A percentile compares a stretch with the other conserved stretches of the same genome.
These are phyloP conservation scores for Cornus controversa DNA, from an alignment of 148 eudicot species.

Conservation along the genomic window DNA sequence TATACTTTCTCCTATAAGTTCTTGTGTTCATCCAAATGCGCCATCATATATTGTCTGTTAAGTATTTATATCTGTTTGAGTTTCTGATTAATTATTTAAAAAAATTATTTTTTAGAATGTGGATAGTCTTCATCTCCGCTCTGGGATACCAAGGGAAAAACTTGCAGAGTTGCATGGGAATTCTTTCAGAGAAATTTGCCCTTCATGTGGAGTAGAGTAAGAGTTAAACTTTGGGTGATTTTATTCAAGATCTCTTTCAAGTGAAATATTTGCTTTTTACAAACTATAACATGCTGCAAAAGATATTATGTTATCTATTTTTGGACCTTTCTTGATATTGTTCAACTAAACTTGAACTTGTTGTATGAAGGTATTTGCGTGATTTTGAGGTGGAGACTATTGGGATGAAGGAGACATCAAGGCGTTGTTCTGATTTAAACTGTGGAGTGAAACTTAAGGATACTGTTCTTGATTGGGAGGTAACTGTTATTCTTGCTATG, in stretches of 20 bases:
- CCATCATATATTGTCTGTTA: neutral
- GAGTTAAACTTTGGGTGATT: constrained; percentile 24
- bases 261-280: neutral
- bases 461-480: constrained; percentile 98
- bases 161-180: constrained; percentile 88
- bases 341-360: neutral
- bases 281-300: neutral
- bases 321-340: neutral
- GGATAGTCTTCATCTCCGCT: constrained; percentile 90
- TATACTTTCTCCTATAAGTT: neutral
- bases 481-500: constrained; percentile 22
- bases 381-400: constrained; percentile 93
- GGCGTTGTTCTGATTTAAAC: constrained; percentile 58
- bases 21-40: neutral
- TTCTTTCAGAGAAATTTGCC: constrained; percentile 75
- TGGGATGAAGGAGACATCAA: constrained; percentile 77
- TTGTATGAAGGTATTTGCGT: constrained; percentile 57
- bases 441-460: constrained; percentile 74
- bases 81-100: constrained; percentile 8
- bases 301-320: neutral
- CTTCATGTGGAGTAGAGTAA: constrained; percentile 79
- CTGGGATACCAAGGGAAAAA: constrained; percentile 76
- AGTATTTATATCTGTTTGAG: constrained; percentile 1
- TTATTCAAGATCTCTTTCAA: neutral
- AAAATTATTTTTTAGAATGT: constrained; percentile 51